phyloP scores from a whole-genome alignment of 2,329 filamentous ascomycete genomes.

The Penicillium hordei region DNA sequence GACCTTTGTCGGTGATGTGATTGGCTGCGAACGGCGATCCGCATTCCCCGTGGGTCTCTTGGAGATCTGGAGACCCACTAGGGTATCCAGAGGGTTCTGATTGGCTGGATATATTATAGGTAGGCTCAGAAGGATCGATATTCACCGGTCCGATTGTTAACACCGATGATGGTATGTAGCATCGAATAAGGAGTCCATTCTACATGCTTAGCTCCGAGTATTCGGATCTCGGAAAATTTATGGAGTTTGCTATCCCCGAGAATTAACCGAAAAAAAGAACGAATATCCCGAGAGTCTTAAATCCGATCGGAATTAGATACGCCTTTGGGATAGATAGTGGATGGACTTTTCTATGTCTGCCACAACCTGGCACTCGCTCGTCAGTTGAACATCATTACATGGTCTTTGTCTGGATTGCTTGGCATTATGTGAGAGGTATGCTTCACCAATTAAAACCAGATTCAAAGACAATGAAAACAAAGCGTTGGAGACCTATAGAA shows the following conservation, averaged over 20 bases:
- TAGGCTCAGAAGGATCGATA: not conserved
- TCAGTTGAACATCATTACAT: not conserved
- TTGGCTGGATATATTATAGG: not conserved
- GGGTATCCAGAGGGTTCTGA: not conserved
- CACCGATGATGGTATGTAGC: not conserved
- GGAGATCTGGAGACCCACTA: not conserved
- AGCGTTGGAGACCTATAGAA: not conserved
- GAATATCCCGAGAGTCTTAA: not conserved
- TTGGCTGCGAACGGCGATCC: constrained; percentile 7
- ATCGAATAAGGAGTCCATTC: too few relatives aligned
- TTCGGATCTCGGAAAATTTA: not conserved
- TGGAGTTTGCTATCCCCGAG: not conserved
- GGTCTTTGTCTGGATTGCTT: not conserved
- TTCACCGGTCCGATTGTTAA: not conserved
- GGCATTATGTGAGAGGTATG: not conserved
- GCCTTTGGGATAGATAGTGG: not conserved
- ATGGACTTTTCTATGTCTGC: not conserved
- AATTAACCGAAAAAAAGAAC: not conserved
- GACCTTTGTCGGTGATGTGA: constrained; percentile 12
- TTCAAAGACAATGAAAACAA: not conserved
- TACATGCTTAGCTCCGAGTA: not conserved
- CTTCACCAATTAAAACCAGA: not conserved
- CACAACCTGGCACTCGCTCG: not conserved
- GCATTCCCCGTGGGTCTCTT: not conserved
- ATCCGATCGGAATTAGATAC: not conserved